Conservation (phyloP, 2,329 filamentous ascomycete species). For the Zymoseptoria crescenta region DNA sequence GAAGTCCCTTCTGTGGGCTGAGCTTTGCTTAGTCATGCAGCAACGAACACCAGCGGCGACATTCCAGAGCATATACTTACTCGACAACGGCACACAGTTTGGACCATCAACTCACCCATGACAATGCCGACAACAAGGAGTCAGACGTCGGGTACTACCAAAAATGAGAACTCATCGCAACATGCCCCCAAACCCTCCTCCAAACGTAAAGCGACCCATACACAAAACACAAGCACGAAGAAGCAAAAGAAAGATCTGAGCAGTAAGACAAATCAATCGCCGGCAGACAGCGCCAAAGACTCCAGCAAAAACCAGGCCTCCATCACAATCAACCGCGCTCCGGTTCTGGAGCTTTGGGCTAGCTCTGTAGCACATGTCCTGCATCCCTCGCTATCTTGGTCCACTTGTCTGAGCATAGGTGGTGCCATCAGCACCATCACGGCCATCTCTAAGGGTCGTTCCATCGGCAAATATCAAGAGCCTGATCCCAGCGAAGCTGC, state of each 20-base stretch:
- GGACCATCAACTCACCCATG: neutral
- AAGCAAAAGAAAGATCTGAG: slow-evolving; percentile 6
- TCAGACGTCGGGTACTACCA: neutral
- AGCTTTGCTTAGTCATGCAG: no score
- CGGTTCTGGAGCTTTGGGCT: slow-evolving; percentile 28
- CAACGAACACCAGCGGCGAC: no score
- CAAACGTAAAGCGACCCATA: slow-evolving; percentile 6
- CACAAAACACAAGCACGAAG: slow-evolving; percentile 4
- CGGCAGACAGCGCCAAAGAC: neutral
- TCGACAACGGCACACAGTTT: no score
- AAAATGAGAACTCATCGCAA: neutral
- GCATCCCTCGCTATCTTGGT: slow-evolving; percentile 24
- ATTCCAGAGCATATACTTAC: no score
- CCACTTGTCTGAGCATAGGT: slow-evolving; percentile 27
- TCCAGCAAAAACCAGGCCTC: neutral
- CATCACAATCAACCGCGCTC: slow-evolving; percentile 28
- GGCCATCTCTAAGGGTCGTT: slow-evolving; percentile 27
- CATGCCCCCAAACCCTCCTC: neutral
- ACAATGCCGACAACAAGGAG: neutral
- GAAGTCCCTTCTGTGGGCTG: no score
- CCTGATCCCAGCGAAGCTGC: slow-evolving; percentile 13
- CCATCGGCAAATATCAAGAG: slow-evolving; percentile 25
- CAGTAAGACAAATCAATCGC: slow-evolving; percentile 1
- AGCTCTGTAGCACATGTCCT: slow-evolving; percentile 21
- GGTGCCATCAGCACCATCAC: slow-evolving; percentile 27